Evolutionary conservation across 2,329 filamentous ascomycete genomes (phyloP).

Genomic region (Ceratocystis lukuohia): DNA sequence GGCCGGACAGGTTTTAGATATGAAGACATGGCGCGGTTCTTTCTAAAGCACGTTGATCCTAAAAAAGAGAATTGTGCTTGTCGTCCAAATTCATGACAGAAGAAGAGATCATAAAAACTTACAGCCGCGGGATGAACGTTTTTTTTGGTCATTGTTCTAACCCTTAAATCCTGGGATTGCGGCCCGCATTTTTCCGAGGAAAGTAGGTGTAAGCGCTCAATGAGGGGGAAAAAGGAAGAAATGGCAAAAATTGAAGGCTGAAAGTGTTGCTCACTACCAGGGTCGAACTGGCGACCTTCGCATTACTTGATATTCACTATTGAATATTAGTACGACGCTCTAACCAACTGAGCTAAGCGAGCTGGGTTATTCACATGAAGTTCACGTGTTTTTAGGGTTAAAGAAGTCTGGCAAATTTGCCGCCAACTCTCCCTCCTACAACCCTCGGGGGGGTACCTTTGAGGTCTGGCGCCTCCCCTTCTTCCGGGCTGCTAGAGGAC

Average conservation of each 20-base stretch:
- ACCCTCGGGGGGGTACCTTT: too few species aligned
- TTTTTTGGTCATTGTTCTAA: background rate
- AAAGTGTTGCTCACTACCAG: slow-evolving; percentile 17
- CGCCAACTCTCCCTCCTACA: too few species aligned
- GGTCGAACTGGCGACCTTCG: slow-evolving; percentile 18
- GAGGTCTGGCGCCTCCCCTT: too few species aligned
- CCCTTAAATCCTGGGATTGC: background rate
- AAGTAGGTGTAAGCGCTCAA: slow-evolving; percentile 12
- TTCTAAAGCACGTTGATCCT: background rate
- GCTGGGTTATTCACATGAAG: background rate
- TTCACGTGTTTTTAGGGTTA: background rate
- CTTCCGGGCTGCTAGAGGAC: too few species aligned
- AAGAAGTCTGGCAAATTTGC: background rate
- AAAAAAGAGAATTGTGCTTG: background rate
- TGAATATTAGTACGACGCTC: slow-evolving; percentile 18
- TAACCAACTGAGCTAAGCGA: slow-evolving; percentile 19
- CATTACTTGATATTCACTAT: slow-evolving; percentile 13
- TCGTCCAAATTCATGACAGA: background rate
- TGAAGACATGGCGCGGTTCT: slow-evolving; percentile 25
- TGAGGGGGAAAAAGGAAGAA: background rate
- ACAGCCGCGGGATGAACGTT: background rate
- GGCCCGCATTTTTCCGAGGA: slow-evolving; percentile 18
- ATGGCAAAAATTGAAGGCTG: background rate
- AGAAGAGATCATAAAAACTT: background rate
- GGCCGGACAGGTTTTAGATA: slow-evolving; percentile 32